These are phyloP conservation scores for Extremus antarcticus DNA, from an alignment of 495 filamentous ascomycete species.

Conservation along the genomic window DNA sequence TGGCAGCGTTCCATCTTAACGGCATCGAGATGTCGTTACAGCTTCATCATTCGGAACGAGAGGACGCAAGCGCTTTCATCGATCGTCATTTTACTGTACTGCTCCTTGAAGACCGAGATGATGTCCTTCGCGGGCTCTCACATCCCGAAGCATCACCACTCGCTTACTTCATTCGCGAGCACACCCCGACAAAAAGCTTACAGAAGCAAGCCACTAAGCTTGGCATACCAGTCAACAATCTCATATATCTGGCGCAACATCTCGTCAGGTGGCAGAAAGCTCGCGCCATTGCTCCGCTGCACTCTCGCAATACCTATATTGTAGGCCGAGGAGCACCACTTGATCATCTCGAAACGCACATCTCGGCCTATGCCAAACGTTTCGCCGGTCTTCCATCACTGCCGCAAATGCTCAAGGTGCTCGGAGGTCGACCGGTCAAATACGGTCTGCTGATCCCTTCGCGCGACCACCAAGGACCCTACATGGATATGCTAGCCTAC, in stretches of 20 bases:
- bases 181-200: constrained; percentile 68
- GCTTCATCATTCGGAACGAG: constrained; percentile 64
- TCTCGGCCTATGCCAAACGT: constrained; percentile 55
- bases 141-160: constrained; percentile 63
- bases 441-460: constrained; percentile 76
- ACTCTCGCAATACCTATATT: constrained; percentile 84
- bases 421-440: constrained; percentile 65
- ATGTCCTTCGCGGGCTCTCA: constrained; percentile 74
- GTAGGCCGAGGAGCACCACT: constrained; percentile 85
- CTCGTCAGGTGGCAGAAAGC: constrained; percentile 92
- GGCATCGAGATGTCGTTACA: constrained; percentile 38
- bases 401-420: constrained; percentile 68
- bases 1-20: constrained; percentile 14
- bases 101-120: constrained; percentile 71
- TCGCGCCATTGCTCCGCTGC: constrained; percentile 81
- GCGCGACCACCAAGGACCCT: constrained; percentile 75
- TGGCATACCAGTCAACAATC: constrained; percentile 61
- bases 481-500: constrained; percentile 86
- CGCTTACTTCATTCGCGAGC: constrained; percentile 70
- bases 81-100: constrained; percentile 80
- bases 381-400: constrained; percentile 76
- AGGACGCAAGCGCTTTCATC: constrained; percentile 42
- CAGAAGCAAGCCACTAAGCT: constrained; percentile 54
- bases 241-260: constrained; percentile 77
- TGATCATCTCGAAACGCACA: constrained; percentile 57